Base-by-base conservation (phyloP, 768 basidiomycete species). In the Rhodotorula taiwanensis region DNA sequence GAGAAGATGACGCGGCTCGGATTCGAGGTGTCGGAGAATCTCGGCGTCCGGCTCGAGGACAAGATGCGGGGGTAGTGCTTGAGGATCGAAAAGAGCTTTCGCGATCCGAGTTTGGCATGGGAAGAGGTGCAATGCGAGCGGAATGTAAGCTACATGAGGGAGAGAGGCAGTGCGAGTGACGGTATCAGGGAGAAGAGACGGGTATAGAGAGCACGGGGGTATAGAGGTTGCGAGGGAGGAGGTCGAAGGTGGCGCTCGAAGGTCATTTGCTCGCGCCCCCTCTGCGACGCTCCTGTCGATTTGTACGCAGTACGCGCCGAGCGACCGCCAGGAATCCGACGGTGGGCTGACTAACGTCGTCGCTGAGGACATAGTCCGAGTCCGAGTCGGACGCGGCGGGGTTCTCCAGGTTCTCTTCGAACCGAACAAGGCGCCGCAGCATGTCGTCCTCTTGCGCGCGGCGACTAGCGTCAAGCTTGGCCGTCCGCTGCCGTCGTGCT, bases 21-120 rank as follows among this genome's bases (percentile, higher is more conserved):
- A 4, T 47, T 64, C 34, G 28, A 48, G 1, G 41, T 54, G 5
- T 44, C 39, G 28, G 36, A 52, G 3, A 48, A 39, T 5, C 33
- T 69, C 47, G 67, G 67, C 28, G 58, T 54, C n/a, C 31, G 64
- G n/a, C 55, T 50, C 48, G 64, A 65, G 54, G 50, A 59, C 47
- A 58, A 58, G 49, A 16, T 48, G 33, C 30, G 34, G 13, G 9
- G 25, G 44, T 27, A 21, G n/a, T n/a, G n/a, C n/a, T n/a, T n/a
- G n/a, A n/a, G n/a, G n/a, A n/a, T n/a, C n/a, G n/a, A n/a, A n/a
- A n/a, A n/a, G n/a, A n/a, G n/a, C n/a, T n/a, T n/a, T n/a, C n/a
- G n/a, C n/a, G n/a, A n/a, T n/a, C n/a, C n/a, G n/a, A n/a, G n/a
- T n/a, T n/a, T n/a, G n/a, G n/a, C n/a, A n/a, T n/a, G n/a, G n/a